Evolutionary conservation across 2,329 filamentous ascomycete species (phyloP), one percentile per base, ranked within the genome.

Genomic region (Fusarium sp.): DNA sequence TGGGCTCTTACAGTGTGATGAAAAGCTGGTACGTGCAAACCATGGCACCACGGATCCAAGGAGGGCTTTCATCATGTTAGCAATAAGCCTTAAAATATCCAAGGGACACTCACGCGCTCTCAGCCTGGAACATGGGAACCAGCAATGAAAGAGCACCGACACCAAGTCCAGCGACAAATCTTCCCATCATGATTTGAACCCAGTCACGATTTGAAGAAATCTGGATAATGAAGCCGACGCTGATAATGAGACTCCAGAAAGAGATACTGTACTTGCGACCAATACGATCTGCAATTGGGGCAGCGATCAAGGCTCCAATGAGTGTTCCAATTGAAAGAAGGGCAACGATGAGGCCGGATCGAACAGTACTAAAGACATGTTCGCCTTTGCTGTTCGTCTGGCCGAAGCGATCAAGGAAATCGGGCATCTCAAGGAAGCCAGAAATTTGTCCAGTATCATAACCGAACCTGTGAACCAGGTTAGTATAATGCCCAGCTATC

Each of bases 51-150:
- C 92, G 88, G 59, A 94, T 89, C 80, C 90, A 90, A 16, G 90
- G 87, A 0, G 92, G 92, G 0, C 59, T 62, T 31, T 9, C 11
- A 6, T 2, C 10, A 7, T 52, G 16, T 62, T 24, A 62, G 59
- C 10, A n/a, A 11, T 7, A 18, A 37, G 4, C 22, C 2, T 1
- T 1, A 7, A 11, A 35, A 52, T 11, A 1, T 5, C 24, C 5
- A 24, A n/a, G 1, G 16, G 6, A 1, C 5, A 54, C 60, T 24
- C n/a, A 63, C 7, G 90, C 89, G 7, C 88, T 92, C 82, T 94
- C 92, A n/a, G 89, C 89, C 77, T 93, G 91, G 79, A 93, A 94
- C 90, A 94, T 92, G n/a, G 91, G 91, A 0, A 92, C 91, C 14
- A 91, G 82, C 6, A 93, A 88, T 11, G 88, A 91, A 2, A 93